Evolutionary conservation across 345 rosid species (phyloP).

Genomic region (Eucalyptus cloeziana): DNA sequence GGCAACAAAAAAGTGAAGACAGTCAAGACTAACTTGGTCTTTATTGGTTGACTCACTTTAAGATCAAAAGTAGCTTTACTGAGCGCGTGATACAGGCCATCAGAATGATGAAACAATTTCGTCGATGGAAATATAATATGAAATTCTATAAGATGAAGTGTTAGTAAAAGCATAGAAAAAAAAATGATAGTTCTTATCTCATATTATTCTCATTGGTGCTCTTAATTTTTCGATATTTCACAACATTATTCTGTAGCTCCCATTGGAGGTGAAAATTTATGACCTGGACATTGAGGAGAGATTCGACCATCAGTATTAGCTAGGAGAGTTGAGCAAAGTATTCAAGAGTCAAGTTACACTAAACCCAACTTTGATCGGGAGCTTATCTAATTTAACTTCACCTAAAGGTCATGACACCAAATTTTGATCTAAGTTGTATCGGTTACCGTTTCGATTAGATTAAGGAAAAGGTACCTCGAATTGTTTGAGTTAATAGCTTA

Average conservation of each 20-base stretch:
- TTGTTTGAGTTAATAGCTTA: too few relatives aligned
- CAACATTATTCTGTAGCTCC: background rate
- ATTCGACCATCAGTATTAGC: fast-evolving
- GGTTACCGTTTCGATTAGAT: background rate
- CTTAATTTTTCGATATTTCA: background rate
- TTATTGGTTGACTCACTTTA: background rate
- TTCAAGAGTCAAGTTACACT: background rate
- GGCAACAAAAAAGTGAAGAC: background rate
- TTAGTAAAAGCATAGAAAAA: background rate
- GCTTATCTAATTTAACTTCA: background rate
- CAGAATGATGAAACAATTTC: background rate
- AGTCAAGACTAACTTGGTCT: background rate
- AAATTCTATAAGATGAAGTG: background rate
- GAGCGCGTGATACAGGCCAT: background rate
- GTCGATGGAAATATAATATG: background rate
- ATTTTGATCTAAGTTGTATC: background rate
- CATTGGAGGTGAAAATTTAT: background rate
- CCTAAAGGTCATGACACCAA: fast-evolving
- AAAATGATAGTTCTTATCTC: background rate
- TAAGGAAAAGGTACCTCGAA: background rate
- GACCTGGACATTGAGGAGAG: background rate
- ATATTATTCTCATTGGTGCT: background rate
- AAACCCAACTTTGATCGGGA: background rate
- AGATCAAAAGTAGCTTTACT: background rate
- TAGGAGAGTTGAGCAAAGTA: background rate